phyloP scores from a whole-genome alignment of 306 rosid species.

The Lathyrus tuberosus region DNA sequence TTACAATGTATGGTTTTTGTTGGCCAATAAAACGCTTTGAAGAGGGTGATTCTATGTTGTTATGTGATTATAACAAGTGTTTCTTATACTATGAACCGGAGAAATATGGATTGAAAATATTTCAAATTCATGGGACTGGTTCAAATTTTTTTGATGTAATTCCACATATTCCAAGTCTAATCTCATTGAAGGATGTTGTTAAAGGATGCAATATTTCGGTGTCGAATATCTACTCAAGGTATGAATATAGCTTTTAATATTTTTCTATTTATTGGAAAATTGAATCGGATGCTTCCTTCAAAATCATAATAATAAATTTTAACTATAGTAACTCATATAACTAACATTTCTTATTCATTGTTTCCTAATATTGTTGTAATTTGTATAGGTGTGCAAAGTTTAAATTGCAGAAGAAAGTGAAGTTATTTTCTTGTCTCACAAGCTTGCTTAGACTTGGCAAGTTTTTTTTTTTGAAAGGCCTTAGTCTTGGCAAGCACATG shows the following conservation, averaged over 20 bases:
- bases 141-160: background rate
- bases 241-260: background rate
- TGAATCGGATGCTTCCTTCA: too few species aligned
- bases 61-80: background rate
- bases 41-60: background rate
- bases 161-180: conserved; percentile 7
- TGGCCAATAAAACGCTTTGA: background rate
- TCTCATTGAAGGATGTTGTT: conserved; percentile 4
- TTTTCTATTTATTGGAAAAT: too few species aligned
- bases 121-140: background rate
- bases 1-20: background rate
- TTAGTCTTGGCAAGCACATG: too few species aligned
- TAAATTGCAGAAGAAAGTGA: background rate
- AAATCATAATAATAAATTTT: too few species aligned
- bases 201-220: conserved; percentile 4
- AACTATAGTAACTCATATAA: too few species aligned
- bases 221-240: conserved; percentile 7
- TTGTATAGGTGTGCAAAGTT: background rate
- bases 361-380: background rate
- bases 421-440: too few species aligned
- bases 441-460: too few species aligned
- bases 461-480: too few species aligned
- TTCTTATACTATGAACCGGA: background rate
- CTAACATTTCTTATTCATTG: background rate
- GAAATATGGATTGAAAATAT: background rate